These are phyloP conservation scores for Plectosphaerella plurivora DNA, from an alignment of 2,329 filamentous ascomycete species.

Conservation along the genomic window DNA sequence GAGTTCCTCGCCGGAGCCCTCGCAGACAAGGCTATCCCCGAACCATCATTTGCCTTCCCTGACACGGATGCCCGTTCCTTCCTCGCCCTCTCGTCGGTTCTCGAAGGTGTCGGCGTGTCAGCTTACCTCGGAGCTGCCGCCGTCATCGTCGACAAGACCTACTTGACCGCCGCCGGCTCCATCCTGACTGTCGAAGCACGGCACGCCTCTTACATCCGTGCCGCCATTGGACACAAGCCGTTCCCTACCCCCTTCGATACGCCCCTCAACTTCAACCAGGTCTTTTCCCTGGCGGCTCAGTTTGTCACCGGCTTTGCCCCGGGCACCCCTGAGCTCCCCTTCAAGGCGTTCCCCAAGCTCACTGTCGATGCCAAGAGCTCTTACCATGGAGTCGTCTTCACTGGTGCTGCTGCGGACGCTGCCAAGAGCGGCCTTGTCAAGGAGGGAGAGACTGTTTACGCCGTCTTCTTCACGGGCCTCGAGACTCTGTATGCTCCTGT, in stretches of 20 bases:
- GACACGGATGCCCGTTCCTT: slow-evolving; percentile 52
- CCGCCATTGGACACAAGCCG: slow-evolving; percentile 40
- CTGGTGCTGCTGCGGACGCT: slow-evolving; percentile 14
- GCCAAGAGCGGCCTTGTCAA: slow-evolving; percentile 7
- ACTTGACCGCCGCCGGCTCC: slow-evolving; percentile 56
- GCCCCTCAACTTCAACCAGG: slow-evolving; percentile 52
- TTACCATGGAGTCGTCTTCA: slow-evolving; percentile 17
- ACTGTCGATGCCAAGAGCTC: slow-evolving; percentile 17
- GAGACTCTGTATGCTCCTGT: slow-evolving; percentile 13
- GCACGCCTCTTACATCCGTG: slow-evolving; percentile 58
- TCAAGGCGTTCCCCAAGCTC: slow-evolving; percentile 56
- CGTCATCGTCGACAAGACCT: slow-evolving; percentile 50
- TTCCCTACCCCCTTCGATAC: slow-evolving; percentile 58
- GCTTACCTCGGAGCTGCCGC: slow-evolving; percentile 60
- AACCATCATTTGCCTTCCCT: slow-evolving; percentile 44
- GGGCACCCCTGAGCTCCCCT: slow-evolving; percentile 49
- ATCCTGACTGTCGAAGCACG: slow-evolving; percentile 63
- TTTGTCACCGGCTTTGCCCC: slow-evolving; percentile 57
- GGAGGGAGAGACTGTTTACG: slow-evolving; percentile 16
- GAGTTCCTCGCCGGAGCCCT: slow-evolving; percentile 45
- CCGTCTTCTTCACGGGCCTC: slow-evolving; percentile 26
- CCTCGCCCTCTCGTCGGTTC: slow-evolving; percentile 57
- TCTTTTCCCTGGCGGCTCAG: slow-evolving; percentile 59
- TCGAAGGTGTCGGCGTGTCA: slow-evolving; percentile 62
- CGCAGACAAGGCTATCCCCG: slow-evolving; percentile 40